These are phyloP conservation scores for Peronospora tabacina DNA, from an alignment of 352 stramenopile genomes.

Conservation along the genomic window DNA sequence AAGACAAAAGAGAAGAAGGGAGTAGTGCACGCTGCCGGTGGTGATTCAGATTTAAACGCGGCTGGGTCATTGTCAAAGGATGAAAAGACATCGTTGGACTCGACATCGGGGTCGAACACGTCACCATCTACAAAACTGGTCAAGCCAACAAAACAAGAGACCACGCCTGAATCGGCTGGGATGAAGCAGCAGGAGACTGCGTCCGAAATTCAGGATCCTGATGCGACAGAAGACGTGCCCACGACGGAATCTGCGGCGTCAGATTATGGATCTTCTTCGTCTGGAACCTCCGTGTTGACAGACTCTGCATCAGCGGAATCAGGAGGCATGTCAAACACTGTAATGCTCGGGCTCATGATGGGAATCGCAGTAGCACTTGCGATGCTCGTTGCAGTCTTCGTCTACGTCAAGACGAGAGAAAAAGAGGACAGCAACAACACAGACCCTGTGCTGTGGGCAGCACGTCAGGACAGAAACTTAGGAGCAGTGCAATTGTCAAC, in stretches of 20 bases:
- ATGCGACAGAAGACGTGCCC: neutral
- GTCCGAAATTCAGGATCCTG: neutral
- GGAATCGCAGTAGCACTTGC: constrained; percentile 37
- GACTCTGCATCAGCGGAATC: constrained; percentile 23
- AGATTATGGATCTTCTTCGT: constrained; percentile 7
- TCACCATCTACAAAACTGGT: constrained; percentile 4
- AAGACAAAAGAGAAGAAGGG: constrained; percentile 26
- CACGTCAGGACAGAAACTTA: constrained; percentile 9
- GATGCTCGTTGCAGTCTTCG: constrained; percentile 37
- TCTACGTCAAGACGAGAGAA: constrained; percentile 39
- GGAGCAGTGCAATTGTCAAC: constrained; percentile 24
- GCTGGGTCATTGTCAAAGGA: constrained; percentile 10
- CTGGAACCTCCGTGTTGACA: constrained; percentile 19
- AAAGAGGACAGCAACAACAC: constrained; percentile 30
- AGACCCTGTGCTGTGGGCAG: constrained; percentile 18
- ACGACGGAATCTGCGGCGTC: neutral
- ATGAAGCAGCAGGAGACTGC: neutral
- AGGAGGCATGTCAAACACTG: constrained; percentile 21
- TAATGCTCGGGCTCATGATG: constrained; percentile 42
- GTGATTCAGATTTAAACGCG: constrained; percentile 4
- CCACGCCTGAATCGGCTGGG: neutral
- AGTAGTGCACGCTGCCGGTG: neutral
- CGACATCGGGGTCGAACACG: constrained; percentile 11
- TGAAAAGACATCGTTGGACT: constrained; percentile 12
- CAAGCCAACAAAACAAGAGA: constrained; percentile 5